These are phyloP conservation scores for Mercurialis annua DNA, from an alignment of 345 rosid species.

Conservation along the genomic window DNA sequence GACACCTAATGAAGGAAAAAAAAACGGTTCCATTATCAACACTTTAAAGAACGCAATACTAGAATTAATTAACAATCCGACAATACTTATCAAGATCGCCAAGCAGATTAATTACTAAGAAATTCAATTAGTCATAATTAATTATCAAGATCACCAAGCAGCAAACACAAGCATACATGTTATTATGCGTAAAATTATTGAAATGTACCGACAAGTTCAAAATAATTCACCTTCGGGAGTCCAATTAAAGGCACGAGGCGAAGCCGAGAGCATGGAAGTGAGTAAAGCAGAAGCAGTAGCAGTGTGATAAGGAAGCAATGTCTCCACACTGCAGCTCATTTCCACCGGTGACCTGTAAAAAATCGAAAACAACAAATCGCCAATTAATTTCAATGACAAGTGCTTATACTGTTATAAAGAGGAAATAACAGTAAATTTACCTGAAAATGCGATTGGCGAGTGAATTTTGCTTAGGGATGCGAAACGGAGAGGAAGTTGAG, in stretches of 20 bases:
- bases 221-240: slow-evolving; percentile 51
- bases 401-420: background rate
- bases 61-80: background rate
- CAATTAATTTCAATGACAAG: background rate
- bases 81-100: no score
- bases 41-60: background rate
- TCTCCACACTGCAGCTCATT: slow-evolving; percentile 71
- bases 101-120: no score
- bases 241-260: slow-evolving; percentile 56
- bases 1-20: slow-evolving; percentile 20
- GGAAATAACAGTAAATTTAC: slow-evolving; percentile 28
- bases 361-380: background rate
- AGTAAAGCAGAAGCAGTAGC: slow-evolving; percentile 86
- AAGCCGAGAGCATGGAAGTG: slow-evolving; percentile 73
- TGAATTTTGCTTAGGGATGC: slow-evolving; percentile 43
- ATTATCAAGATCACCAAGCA: no score
- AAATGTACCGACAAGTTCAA: background rate
- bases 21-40: slow-evolving; percentile 10
- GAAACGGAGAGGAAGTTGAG: slow-evolving; percentile 42
- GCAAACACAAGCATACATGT: no score
- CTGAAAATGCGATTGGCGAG: slow-evolving; percentile 58
- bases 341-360: slow-evolving; percentile 63
- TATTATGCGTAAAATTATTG: no score
- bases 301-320: slow-evolving; percentile 80
- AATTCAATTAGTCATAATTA: no score